A percentile compares a stretch with the other conserved stretches of the same genome.
Evolutionary conservation across 116 monocot genomes (phyloP).

Genomic region (Papilionanthe hybrid): DNA sequence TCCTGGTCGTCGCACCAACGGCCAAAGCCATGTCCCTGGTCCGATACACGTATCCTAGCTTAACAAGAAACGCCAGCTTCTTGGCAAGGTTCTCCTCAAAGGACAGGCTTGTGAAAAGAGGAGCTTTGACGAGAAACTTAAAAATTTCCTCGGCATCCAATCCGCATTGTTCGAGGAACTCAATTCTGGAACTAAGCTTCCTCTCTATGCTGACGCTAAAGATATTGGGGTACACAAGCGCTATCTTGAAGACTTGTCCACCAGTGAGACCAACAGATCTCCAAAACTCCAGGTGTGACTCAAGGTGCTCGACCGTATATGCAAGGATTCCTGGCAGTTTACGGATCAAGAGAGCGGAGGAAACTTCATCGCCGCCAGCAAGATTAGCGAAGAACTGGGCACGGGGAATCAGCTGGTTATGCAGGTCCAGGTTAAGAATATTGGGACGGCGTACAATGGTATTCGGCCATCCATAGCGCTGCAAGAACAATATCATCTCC

Average conservation of each 20-base stretch:
- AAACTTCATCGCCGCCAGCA: slow-evolving; percentile 34
- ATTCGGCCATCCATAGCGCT: slow-evolving; percentile 24
- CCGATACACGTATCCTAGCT: slow-evolving; percentile 50
- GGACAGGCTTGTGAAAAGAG: slow-evolving; percentile 56
- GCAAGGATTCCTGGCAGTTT: slow-evolving; percentile 57
- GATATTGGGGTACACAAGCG: slow-evolving; percentile 56
- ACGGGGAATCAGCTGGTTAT: slow-evolving; percentile 45
- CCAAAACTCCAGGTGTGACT: slow-evolving; percentile 62
- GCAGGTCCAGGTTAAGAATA: slow-evolving; percentile 48
- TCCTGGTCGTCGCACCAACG: slow-evolving; percentile 37
- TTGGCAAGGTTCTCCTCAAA: slow-evolving; percentile 47
- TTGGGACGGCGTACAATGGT: slow-evolving; percentile 49
- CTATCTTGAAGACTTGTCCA: slow-evolving; percentile 54
- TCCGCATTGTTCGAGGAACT: slow-evolving; percentile 45
- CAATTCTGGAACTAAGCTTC: slow-evolving; percentile 47
- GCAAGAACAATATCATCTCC: slow-evolving; percentile 33
- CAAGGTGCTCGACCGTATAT: slow-evolving; percentile 49
- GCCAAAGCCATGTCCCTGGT: slow-evolving; percentile 55
- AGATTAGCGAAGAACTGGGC: slow-evolving; percentile 37
- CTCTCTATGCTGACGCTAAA: slow-evolving; percentile 61
- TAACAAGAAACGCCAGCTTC: slow-evolving; percentile 52
- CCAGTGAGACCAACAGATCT: slow-evolving; percentile 31
- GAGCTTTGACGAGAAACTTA: slow-evolving; percentile 56
- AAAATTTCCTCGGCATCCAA: slow-evolving; percentile 35
- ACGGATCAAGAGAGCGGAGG: slow-evolving; percentile 24